Base-by-base conservation (phyloP, 495 filamentous ascomycete species). In the Daldinia vernicosa region DNA sequence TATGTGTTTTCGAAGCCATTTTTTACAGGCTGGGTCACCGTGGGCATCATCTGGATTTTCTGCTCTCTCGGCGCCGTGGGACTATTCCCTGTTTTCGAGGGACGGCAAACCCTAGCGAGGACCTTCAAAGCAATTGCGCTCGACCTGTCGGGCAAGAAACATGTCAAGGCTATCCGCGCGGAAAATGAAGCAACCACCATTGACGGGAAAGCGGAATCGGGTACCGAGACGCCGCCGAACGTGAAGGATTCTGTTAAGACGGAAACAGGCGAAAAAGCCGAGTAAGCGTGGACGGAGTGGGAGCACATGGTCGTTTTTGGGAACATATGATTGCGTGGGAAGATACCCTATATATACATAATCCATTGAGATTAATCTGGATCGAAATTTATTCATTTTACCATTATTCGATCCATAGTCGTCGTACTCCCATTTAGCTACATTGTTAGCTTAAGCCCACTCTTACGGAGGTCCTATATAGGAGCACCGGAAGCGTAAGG, bases 1-100 rank as follows among this genome's bases (percentile, higher is more conserved):
- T 98, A 98, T 75, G 86, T 97, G 39, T 97, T 97, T 82, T 91
- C 88, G 77, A 94, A 93, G 82, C 85, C 86, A 51, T 97, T 97
- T 84, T 97, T 97, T 81, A 94, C 93, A 2, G 94, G 94, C 35
- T 97, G 94, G 94, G 89, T 97, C 17, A 82, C 86, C 14, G 91
- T 97, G 3, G 94, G 93, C 0, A 91, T 97, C 53, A 78, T 94
- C 28, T 97, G 94, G 94, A 84, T 97, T 70, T 96, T 97, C 76
- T 88, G 84, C 74, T 91, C 89, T 0, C 80, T 89, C 55, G 57
- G 89, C 66, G 89, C 86, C 17, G 93, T 97, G 4, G 92, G 92
- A 0, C 28, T 97, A 3, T 97, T 92, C 80, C 94, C 94, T 26
- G 76, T 97, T 3, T 96, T 86, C 77, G 93, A 97, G 74, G 93